These are phyloP conservation scores for Syzygium grande DNA, from an alignment of 345 rosid genomes.

Conservation along the genomic window DNA sequence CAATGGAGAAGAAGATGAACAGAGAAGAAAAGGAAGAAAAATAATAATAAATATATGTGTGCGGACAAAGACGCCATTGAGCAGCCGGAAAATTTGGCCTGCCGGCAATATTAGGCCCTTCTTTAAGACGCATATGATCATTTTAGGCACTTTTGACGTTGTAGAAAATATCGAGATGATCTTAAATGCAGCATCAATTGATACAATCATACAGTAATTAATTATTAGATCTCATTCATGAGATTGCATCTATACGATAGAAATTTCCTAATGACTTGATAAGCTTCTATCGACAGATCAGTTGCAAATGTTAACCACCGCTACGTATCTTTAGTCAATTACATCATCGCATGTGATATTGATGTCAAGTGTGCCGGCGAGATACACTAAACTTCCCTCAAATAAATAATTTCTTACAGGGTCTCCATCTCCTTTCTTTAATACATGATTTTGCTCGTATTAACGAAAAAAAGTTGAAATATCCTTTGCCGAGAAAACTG, in stretches of 20 bases:
- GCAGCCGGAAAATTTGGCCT: fast-evolving
- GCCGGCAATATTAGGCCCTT: too few relatives aligned
- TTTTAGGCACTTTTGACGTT: too few relatives aligned
- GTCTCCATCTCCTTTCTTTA: neutral
- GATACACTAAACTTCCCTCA: neutral
- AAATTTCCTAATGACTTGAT: too few relatives aligned
- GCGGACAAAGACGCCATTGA: neutral
- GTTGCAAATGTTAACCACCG: neutral
- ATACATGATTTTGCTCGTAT: neutral
- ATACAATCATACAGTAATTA: too few relatives aligned
- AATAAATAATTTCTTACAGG: fast-evolving
- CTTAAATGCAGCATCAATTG: too few relatives aligned
- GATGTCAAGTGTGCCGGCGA: neutral
- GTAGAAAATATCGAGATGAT: too few relatives aligned
- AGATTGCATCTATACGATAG: too few relatives aligned
- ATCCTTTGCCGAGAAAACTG: neutral
- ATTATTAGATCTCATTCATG: too few relatives aligned
- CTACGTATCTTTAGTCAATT: neutral
- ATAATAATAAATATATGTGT: neutral
- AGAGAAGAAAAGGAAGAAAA: neutral
- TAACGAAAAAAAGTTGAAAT: neutral
- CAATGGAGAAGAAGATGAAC: neutral
- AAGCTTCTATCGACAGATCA: fast-evolving
- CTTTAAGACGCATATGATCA: fast-evolving
- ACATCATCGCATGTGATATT: neutral